Percentiles rank a stretch among this genome's conserved stretches.
These are phyloP conservation scores for Pachysandra terminalis DNA, from an alignment of 164 flowering plant genomes.

Conservation along the genomic window DNA sequence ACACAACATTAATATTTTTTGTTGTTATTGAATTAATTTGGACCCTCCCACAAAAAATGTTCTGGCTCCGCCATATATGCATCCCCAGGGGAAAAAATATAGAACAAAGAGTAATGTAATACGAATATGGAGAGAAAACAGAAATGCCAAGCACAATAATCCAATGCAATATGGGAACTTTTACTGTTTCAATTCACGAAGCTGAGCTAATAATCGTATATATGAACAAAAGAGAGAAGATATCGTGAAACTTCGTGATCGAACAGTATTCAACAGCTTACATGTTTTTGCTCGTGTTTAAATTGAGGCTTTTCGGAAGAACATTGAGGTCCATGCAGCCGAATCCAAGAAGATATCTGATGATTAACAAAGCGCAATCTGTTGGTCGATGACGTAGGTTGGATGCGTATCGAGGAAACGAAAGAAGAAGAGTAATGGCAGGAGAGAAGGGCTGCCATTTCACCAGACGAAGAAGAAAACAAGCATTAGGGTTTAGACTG, in stretches of 20 bases:
- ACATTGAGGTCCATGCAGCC: conserved; percentile 18
- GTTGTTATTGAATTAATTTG: too few relatives aligned
- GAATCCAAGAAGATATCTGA: conserved; percentile 9
- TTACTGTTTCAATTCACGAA: not conserved
- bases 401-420: conserved; percentile 12
- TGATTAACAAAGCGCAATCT: conserved; percentile 5
- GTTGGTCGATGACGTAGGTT: conserved; percentile 21
- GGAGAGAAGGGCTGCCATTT: conserved; percentile 49
- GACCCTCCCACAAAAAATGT: too few relatives aligned
- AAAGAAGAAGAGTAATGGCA: conserved; percentile 33
- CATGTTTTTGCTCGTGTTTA: conserved; percentile 21
- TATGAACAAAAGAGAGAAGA: not conserved
- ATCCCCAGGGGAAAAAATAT: too few relatives aligned
- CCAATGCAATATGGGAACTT: too few relatives aligned
- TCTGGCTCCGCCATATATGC: too few relatives aligned
- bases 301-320: conserved; percentile 16
- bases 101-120: too few relatives aligned
- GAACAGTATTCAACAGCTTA: not conserved
- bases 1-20: too few relatives aligned
- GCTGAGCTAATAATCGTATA: not conserved
- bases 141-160: not conserved
- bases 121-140: not conserved
- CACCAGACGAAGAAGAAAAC: too few relatives aligned
- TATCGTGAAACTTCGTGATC: not conserved
- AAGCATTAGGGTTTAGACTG: conserved; percentile 7